Evolutionary conservation across 257 asterid species (phyloP).

Genomic region (Lycium barbarum): DNA sequence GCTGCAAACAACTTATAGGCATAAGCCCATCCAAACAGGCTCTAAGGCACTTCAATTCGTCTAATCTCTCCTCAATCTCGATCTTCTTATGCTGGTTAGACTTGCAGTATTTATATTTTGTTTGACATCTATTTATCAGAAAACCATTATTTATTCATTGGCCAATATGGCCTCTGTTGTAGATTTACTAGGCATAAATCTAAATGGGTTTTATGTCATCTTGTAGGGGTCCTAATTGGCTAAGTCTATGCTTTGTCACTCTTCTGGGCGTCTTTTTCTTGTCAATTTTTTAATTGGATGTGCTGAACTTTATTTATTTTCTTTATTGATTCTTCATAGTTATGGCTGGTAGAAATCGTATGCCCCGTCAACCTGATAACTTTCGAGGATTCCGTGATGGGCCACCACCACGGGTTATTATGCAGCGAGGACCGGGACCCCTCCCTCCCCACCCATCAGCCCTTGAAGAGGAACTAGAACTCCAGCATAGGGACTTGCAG

Average conservation of each 20-base stretch:
- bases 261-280: background rate
- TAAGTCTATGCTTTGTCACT: background rate
- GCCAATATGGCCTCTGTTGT: background rate
- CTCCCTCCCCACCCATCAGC: slow-evolving; percentile 67
- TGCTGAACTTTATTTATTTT: background rate
- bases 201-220: background rate
- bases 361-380: slow-evolving; percentile 60
- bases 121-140: background rate
- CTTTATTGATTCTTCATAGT: background rate
- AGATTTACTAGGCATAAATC: background rate
- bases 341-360: slow-evolving; percentile 83
- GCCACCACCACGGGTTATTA: slow-evolving; percentile 45
- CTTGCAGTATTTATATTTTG: background rate
- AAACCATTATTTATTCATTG: background rate
- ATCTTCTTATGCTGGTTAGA: slow-evolving; percentile 15
- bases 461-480: slow-evolving; percentile 81
- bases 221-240: background rate
- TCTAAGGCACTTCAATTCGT: background rate
- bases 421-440: slow-evolving; percentile 57
- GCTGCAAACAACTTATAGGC: no score
- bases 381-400: slow-evolving; percentile 58
- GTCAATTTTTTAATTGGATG: background rate
- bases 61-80: slow-evolving; percentile 29
- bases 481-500: slow-evolving; percentile 83
- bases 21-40: no score